Conservation (phyloP, 2,329 filamentous ascomycete genomes). For the Ustulina deusta region DNA sequence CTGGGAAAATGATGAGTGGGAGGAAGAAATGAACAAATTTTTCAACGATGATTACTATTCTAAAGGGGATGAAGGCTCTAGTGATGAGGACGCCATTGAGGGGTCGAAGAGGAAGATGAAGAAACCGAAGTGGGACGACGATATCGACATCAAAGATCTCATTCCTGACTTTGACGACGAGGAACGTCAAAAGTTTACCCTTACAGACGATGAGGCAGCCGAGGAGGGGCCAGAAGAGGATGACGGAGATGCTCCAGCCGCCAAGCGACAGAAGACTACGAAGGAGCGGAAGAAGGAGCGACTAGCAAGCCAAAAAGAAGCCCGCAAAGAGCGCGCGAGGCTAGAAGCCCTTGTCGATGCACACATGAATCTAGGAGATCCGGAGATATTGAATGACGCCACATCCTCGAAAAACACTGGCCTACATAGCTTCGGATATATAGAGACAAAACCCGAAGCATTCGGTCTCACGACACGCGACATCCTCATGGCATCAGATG, state of each 20-base stretch:
- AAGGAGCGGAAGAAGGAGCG: constrained; percentile 71
- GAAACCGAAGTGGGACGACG: constrained; percentile 95
- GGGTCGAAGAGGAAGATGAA: constrained; percentile 71
- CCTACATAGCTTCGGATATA: constrained; percentile 80
- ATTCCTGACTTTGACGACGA: constrained; percentile 86
- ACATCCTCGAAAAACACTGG: constrained; percentile 43
- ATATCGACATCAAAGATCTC: constrained; percentile 96
- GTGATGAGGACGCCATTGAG: constrained; percentile 64
- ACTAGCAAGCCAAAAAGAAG: constrained; percentile 72
- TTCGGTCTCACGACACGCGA: constrained; percentile 92
- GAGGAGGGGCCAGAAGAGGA: constrained; percentile 56
- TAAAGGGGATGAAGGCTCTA: constrained; percentile 73
- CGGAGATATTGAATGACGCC: constrained; percentile 63
- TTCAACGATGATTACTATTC: constrained; percentile 95
- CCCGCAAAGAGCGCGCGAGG: constrained; percentile 83
- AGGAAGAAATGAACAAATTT: constrained; percentile 85
- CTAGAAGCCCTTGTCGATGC: constrained; percentile 89
- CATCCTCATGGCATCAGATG: constrained; percentile 88
- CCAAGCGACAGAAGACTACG: constrained; percentile 70
- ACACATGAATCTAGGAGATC: constrained; percentile 79
- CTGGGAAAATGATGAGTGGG: constrained; percentile 92
- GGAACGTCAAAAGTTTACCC: constrained; percentile 64
- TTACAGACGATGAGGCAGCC: constrained; percentile 66
- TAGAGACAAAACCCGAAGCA: constrained; percentile 88
- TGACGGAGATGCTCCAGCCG: constrained; percentile 57